Evolutionary conservation across 345 rosid genomes (phyloP).

Genomic region (Euphorbia lathyris): DNA sequence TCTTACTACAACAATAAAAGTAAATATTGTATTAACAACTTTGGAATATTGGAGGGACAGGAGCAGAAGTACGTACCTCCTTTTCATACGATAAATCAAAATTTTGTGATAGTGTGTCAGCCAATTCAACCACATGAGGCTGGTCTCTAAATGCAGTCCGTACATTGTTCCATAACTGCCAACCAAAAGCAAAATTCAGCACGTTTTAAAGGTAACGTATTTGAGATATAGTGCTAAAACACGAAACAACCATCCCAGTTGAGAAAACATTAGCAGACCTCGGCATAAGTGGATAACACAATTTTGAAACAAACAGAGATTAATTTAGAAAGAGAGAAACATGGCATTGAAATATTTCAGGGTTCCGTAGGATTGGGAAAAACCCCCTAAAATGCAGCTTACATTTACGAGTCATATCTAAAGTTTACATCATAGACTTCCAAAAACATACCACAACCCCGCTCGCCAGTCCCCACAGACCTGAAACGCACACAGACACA

Average conservation of each 20-base stretch:
- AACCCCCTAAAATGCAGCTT: background rate
- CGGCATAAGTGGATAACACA: background rate
- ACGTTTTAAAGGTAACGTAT: constrained; percentile 11
- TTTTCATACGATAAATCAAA: constrained; percentile 65
- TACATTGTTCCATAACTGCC: constrained; percentile 84
- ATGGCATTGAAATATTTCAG: background rate
- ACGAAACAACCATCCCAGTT: constrained; percentile 13
- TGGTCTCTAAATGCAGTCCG: constrained; percentile 62
- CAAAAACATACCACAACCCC: background rate
- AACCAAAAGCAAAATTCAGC: constrained; percentile 32
- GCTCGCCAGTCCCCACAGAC: no score
- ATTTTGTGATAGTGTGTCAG: constrained; percentile 59
- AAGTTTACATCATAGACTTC: background rate
- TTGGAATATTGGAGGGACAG: background rate
- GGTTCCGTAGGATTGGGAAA: background rate
- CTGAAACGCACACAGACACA: background rate
- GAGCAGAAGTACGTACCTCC: constrained; percentile 46
- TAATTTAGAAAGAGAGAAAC: background rate
- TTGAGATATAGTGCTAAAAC: background rate
- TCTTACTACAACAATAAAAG: background rate
- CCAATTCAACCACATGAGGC: constrained; percentile 68
- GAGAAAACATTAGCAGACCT: background rate
- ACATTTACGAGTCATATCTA: background rate
- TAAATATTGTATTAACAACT: background rate
- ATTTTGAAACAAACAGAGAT: background rate